Evolutionary conservation across 2,329 filamentous ascomycete genomes (phyloP).

Genomic region (Claviceps fusiformis): DNA sequence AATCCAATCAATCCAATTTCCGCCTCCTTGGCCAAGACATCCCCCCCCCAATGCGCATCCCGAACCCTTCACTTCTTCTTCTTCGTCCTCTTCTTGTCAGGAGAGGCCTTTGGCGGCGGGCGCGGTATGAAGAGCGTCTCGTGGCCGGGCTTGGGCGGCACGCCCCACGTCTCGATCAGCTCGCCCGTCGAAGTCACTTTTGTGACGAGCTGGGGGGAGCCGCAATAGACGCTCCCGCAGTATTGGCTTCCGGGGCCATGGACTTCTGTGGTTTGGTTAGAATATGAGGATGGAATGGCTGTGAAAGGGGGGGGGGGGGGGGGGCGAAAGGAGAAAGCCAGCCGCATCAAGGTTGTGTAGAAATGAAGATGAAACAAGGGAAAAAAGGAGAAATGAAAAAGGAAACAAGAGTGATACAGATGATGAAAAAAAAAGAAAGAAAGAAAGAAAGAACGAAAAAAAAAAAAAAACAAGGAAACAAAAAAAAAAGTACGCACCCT

Average conservation of each 20-base stretch:
- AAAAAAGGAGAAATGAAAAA: background rate
- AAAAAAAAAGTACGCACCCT: background rate
- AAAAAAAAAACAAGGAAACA: too few species aligned
- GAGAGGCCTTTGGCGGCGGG: background rate
- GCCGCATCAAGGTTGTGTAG: too few species aligned
- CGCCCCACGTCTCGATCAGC: constrained; percentile 6
- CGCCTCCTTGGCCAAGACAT: too few species aligned
- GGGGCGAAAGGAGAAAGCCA: too few species aligned
- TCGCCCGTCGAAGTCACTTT: background rate
- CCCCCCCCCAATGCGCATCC: background rate
- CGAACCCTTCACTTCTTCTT: background rate
- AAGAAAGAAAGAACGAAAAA: background rate
- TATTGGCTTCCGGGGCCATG: constrained; percentile 5
- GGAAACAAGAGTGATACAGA: too few species aligned
- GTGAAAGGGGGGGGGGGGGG: too few species aligned
- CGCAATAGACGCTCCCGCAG: constrained; percentile 7
- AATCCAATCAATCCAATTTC: too few species aligned
- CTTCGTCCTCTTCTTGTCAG: background rate
- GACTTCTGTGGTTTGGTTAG: background rate
- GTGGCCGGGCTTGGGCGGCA: constrained; percentile 4
- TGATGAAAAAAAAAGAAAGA: background rate
- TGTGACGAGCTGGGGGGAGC: constrained; percentile 6
- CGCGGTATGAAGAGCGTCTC: background rate
- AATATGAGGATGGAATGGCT: too few species aligned
- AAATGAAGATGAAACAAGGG: background rate